A percentile compares a stretch with the other conserved stretches of the same genome.
phyloP scores from a whole-genome alignment of 1,284 basidiomycete species.

The Ceraceosorus guamensis region DNA sequence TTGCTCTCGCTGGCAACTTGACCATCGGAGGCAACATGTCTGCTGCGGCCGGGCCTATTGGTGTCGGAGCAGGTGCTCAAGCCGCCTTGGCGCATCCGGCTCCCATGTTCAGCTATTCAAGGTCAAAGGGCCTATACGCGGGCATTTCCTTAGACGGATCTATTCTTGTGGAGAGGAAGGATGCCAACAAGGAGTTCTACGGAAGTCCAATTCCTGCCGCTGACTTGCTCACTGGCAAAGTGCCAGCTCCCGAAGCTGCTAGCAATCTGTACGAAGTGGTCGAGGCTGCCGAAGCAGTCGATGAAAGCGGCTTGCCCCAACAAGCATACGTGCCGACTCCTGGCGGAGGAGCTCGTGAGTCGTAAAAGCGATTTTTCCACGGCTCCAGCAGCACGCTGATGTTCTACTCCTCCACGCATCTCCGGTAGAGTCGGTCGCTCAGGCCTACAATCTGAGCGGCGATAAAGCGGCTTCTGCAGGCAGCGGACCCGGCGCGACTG shows the following conservation, averaged over 20 bases:
- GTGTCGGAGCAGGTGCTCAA: constrained; percentile 85
- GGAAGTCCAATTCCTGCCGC: constrained; percentile 80
- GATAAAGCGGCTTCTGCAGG: no score
- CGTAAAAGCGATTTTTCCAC: no score
- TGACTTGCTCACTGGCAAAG: constrained; percentile 82
- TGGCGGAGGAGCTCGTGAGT: no score
- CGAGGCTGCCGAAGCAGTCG: constrained; percentile 59
- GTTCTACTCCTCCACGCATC: no score
- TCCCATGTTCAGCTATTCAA: constrained; percentile 94
- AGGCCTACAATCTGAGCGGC: no score
- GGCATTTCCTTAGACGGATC: constrained; percentile 93
- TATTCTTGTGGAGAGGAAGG: constrained; percentile 85
- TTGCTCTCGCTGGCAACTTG: constrained; percentile 89
- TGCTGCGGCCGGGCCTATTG: constrained; percentile 61
- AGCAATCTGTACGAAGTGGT: constrained; percentile 88
- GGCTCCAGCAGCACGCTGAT: no score
- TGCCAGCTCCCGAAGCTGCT: constrained; percentile 92
- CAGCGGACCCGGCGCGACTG: no score
- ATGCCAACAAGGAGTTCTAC: constrained; percentile 71
- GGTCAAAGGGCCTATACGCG: constrained; percentile 90
- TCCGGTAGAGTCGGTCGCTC: no score
- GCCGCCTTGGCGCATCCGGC: constrained; percentile 81
- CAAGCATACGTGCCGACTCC: constrained; percentile 67
- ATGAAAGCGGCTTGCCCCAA: constrained; percentile 64
- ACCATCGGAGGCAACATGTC: constrained; percentile 66